These are phyloP conservation scores for Paracamarosporium sp. DNA, from an alignment of 2,329 filamentous ascomycete species.

Conservation along the genomic window DNA sequence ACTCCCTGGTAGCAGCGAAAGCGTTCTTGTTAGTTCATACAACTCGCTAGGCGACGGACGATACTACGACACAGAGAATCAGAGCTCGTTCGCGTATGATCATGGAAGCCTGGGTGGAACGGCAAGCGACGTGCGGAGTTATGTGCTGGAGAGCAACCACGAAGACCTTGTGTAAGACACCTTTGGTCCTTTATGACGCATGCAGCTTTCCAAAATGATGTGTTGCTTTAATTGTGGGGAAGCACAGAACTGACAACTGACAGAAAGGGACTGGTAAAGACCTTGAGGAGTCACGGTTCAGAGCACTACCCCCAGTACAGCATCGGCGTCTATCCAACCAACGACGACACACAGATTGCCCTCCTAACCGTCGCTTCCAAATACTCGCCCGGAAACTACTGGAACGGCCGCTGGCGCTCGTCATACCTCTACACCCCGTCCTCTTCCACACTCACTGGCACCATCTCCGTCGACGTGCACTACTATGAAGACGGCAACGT, in stretches of 20 bases:
- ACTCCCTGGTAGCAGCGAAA: slow-evolving; percentile 82
- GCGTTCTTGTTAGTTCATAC: slow-evolving; percentile 82
- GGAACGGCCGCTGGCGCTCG: slow-evolving; percentile 97
- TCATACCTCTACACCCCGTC: slow-evolving; percentile 80
- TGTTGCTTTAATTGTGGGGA: not conserved
- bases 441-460: slow-evolving; percentile 72
- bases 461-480: slow-evolving; percentile 92
- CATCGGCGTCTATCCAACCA: slow-evolving; percentile 81
- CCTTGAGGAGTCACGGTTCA: slow-evolving; percentile 74
- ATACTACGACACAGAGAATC: slow-evolving; percentile 90
- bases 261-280: slow-evolving; percentile 85
- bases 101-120: slow-evolving; percentile 74
- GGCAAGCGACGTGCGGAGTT: slow-evolving; percentile 81
- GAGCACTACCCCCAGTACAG: slow-evolving; percentile 89
- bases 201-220: not conserved
- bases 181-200: not conserved
- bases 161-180: slow-evolving; percentile 76
- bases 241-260: not conserved
- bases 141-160: slow-evolving; percentile 78
- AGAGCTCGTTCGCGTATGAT: slow-evolving; percentile 87
- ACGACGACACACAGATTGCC: slow-evolving; percentile 77
- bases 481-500: slow-evolving; percentile 99
- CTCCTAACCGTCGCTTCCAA: slow-evolving; percentile 92
- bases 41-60: slow-evolving; percentile 80
- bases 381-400: slow-evolving; percentile 98